phyloP scores from a whole-genome alignment of 2,329 filamentous ascomycete species.

The Acarospora socialis region DNA sequence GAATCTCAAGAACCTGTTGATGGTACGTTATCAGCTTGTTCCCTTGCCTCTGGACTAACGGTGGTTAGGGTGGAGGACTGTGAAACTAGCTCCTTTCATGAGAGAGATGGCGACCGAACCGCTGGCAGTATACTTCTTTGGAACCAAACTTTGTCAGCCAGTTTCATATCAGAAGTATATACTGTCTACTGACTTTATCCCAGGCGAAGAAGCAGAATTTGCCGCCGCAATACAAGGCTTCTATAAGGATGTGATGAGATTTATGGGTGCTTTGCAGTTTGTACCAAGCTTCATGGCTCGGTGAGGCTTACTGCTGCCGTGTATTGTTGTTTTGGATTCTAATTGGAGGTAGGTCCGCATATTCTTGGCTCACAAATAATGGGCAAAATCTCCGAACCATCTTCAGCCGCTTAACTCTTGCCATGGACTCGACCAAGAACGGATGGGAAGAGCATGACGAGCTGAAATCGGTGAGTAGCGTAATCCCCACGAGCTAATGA shows the following conservation, averaged over 20 bases:
- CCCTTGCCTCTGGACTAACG: not conserved
- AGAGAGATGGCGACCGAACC: slow-evolving; percentile 4
- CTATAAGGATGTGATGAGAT: slow-evolving; percentile 3
- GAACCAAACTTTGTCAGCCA: slow-evolving; percentile 6
- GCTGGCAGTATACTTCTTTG: slow-evolving; percentile 7
- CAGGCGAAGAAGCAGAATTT: slow-evolving; percentile 2
- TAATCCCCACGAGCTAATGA: not conserved
- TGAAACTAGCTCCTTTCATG: slow-evolving; percentile 6
- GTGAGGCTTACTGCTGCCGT: not conserved
- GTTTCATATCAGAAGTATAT: not conserved
- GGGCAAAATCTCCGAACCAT: slow-evolving; percentile 2
- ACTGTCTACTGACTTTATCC: not conserved
- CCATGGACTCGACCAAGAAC: not conserved
- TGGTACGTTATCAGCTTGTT: not conserved
- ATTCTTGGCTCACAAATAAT: not conserved
- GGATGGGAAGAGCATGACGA: slow-evolving; percentile 1
- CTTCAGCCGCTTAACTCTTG: not conserved
- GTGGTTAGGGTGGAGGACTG: slow-evolving; percentile 3
- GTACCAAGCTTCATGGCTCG: not conserved
- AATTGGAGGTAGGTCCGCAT: not conserved
- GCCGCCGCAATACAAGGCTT: slow-evolving; percentile 1
- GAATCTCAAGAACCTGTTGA: not conserved
- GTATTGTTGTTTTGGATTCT: not conserved
- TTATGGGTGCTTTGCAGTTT: slow-evolving; percentile 2
- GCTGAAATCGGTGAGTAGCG: slow-evolving; percentile 1